Evolutionary conservation across 805 yeast species (phyloP).

Genomic region (Saturnispora serradocipensis): DNA sequence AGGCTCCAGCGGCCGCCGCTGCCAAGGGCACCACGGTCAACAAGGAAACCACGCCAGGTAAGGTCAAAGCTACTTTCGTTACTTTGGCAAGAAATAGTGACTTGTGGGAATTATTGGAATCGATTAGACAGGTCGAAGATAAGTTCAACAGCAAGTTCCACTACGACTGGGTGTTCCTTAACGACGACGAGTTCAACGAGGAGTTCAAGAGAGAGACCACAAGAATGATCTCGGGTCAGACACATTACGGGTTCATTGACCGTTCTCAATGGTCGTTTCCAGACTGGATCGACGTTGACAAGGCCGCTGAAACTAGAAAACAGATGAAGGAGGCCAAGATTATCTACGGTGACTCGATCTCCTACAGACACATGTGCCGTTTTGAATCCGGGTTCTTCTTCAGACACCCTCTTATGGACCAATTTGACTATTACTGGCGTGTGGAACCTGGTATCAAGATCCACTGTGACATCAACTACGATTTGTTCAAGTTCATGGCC

Average conservation of each 20-base stretch:
- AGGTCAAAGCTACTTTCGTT: slow-evolving; percentile 71
- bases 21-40: neutral
- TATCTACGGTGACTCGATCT: slow-evolving; percentile 56
- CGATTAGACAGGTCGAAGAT: slow-evolving; percentile 78
- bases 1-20: slow-evolving; percentile 7
- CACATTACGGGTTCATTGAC: slow-evolving; percentile 76
- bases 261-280: slow-evolving; percentile 84
- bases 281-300: slow-evolving; percentile 65
- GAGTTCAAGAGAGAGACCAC: slow-evolving; percentile 66
- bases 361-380: slow-evolving; percentile 88
- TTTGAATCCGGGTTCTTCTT: slow-evolving; percentile 86
- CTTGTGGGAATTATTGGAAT: slow-evolving; percentile 46
- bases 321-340: slow-evolving; percentile 42
- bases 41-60: slow-evolving; percentile 19
- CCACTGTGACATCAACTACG: slow-evolving; percentile 76
- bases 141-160: slow-evolving; percentile 72
- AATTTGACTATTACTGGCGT: slow-evolving; percentile 91
- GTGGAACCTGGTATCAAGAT: slow-evolving; percentile 82
- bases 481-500: slow-evolving; percentile 72
- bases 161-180: slow-evolving; percentile 93
- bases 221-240: slow-evolving; percentile 64
- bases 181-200: slow-evolving; percentile 76
- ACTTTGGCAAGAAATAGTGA: slow-evolving; percentile 74
- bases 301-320: slow-evolving; percentile 48
- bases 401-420: slow-evolving; percentile 61